Evolutionary conservation across 306 rosid genomes (phyloP), one percentile per base, ranked within the genome.

Genomic region (Canavalia ensiformis): DNA sequence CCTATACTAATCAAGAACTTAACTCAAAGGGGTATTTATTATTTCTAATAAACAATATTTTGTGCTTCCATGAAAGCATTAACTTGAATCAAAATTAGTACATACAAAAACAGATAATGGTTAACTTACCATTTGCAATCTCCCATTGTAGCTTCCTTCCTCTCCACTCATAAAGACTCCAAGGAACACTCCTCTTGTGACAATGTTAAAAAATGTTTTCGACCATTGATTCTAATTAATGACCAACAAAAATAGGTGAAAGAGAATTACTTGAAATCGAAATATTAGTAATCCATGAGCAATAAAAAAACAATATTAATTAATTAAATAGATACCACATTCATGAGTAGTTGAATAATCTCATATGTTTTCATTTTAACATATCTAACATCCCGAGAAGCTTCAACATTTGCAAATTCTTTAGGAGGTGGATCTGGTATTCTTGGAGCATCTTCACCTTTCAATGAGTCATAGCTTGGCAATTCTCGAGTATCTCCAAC

Each of bases 41-140:
- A 1, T 30, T 3, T 59, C 9, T 33, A 12, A 31, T 59, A 31
- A 30, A 59, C 3, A 7, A 30, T 54, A 54, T 54, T 4, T 42
- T 74, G 52, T 12, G 12, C 12, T 6, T 75, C 28, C n/a, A 37
- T 13, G 12, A 18, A 41, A 35, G n/a, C 54, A 80, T n/a, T 18
- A 18, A 18, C 25, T 28, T 1, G 33, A 34, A 62, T 49, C 8
- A 11, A 9, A 10, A 4, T 8, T 49, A 41, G 29, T 18, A 18
- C 25, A 18, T 18, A 18, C 25, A 18, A 18, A 18, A 18, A 25
- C 25, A 60, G 8, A 80, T 3, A 6, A 28, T 58, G 25, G 25
- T 35, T 6, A 44, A 33, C 67, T 70, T 84, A 88, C 91, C 88
- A 88, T 82, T 81, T 88, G 89, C 18, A 88, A 9, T 44, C 66